Base-by-base conservation (phyloP, 352 stramenopile genomes). In the Poterioochromonas sp. region DNA sequence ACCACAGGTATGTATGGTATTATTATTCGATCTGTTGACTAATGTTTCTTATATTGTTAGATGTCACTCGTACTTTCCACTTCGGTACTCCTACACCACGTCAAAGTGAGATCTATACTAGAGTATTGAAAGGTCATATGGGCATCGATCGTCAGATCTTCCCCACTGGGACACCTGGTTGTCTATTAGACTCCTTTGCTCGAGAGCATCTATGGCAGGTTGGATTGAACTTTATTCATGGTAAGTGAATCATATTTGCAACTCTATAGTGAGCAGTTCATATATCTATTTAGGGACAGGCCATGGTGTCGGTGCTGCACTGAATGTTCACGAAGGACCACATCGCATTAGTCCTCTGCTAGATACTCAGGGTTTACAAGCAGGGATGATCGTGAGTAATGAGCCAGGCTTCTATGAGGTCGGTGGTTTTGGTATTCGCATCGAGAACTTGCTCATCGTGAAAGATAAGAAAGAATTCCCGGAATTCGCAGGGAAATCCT, bases 1-100 rank as follows among this genome's bases (percentile, higher is more conserved):
- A 99, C 96, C 37, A 99, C 96, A 0, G 96, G 99, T 85, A 95
- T 98, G 26, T 99, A 95, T 58, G 26, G 15, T 15, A 26, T 58
- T 58, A 15, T 15, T 26, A 26, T 15, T 58, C 47, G 47, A 15
- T 26, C 15, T 58, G 47, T 26, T 26, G 15, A 58, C 15, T 15
- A 26, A 15, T 15, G 26, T 58, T 15, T 71, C 5, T 29, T 71
- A 71, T 41, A 44, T 49, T 34, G 5, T 99, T 95, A 0, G 96
- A 99, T 85, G 95, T 98, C 22, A 99, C 96, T 0, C 88, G 96
- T 64, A 99, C 96, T n/a, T 90, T 98, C 81, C 93, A 98, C 83
- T 97, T 98, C 85, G 95, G 94, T 35, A 78, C 87, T 18, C 90
- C 93, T 5, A 94, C 89, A 22, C 84, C 87, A n/a, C 90, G 97